A percentile compares a stretch with the other conserved stretches of the same genome.
Conservation (phyloP, 441 rosid genomes). For the Syzygium syzygioides region DNA sequence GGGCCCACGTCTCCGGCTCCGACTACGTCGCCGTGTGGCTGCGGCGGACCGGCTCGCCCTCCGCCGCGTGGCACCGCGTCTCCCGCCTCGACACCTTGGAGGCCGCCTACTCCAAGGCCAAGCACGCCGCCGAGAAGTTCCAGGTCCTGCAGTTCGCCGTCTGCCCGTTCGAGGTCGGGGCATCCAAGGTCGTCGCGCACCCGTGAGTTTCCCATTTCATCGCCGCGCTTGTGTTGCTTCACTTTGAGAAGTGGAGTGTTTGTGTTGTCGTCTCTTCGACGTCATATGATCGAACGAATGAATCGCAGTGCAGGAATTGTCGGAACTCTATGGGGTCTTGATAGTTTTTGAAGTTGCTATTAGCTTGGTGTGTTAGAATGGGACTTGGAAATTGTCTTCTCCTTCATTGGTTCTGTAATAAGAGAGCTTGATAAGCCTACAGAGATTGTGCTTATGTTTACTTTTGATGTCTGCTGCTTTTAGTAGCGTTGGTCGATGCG, state of each 20-base stretch:
- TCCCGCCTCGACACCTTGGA: conserved; percentile 61
- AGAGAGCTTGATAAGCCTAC: not conserved
- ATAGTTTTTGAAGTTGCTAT: not conserved
- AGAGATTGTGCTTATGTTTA: not conserved
- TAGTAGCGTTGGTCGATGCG: not conserved
- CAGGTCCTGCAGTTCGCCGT: conserved; percentile 76
- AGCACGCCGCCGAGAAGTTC: conserved; percentile 63
- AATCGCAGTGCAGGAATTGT: not conserved
- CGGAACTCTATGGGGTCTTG: not conserved
- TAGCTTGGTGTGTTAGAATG: not conserved
- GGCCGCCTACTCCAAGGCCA: conserved; percentile 66
- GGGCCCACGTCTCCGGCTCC: conserved; percentile 43
- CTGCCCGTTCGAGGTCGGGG: conserved; percentile 60
- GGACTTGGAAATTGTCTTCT: not conserved
- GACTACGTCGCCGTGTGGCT: conserved; percentile 69
- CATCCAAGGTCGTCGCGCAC: conserved; percentile 47
- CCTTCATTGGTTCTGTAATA: not conserved
- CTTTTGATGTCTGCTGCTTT: not conserved
- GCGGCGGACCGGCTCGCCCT: conserved; percentile 57
- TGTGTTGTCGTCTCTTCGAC: not conserved
- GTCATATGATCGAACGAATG: not conserved
- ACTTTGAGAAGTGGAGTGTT: not conserved
- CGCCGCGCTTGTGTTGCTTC: not conserved
- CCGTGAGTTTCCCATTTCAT: conserved; percentile 38
- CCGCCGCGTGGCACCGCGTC: conserved; percentile 80